These are phyloP conservation scores for Oldenlandia corymbosa DNA, from an alignment of 257 asterid genomes.

Conservation along the genomic window DNA sequence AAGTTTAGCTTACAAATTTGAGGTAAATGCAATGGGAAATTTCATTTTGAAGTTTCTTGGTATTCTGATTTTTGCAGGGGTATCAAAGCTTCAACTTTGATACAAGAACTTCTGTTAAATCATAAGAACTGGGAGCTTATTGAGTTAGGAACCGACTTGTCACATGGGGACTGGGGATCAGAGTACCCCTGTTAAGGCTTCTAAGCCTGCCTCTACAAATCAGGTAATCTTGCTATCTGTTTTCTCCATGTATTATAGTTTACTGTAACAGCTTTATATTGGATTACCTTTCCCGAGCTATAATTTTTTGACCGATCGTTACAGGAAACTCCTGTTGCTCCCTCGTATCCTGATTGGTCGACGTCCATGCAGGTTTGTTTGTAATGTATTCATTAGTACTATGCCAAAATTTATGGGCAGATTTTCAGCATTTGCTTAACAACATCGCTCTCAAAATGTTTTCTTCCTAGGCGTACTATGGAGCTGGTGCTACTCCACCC, in stretches of 20 bases:
- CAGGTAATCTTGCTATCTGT: slow-evolving; percentile 40
- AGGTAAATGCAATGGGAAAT: background rate
- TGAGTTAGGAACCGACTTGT: slow-evolving; percentile 27
- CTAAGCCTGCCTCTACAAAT: slow-evolving; percentile 51
- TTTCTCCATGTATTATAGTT: background rate
- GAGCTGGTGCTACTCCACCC: slow-evolving; percentile 88
- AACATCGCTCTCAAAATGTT: slow-evolving; percentile 5
- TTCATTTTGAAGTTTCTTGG: slow-evolving; percentile 6
- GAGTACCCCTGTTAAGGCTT: slow-evolving; percentile 54
- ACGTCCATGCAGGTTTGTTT: slow-evolving; percentile 72
- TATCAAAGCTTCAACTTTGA: slow-evolving; percentile 12
- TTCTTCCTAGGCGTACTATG: slow-evolving; percentile 67
- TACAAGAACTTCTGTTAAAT: slow-evolving; percentile 12
- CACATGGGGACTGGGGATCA: slow-evolving; percentile 81
- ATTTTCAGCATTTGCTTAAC: background rate
- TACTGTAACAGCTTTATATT: background rate
- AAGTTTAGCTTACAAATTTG: no score
- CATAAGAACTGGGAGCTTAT: slow-evolving; percentile 15
- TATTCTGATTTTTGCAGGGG: slow-evolving; percentile 22
- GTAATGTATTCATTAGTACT: background rate
- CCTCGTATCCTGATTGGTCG: slow-evolving; percentile 89
- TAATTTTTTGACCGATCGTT: slow-evolving; percentile 11
- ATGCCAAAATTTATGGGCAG: background rate
- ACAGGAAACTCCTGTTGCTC: slow-evolving; percentile 65
- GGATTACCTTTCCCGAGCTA: background rate